Base-by-base conservation (phyloP, 768 basidiomycete genomes). In the Leucocoprinus birnbaumii region DNA sequence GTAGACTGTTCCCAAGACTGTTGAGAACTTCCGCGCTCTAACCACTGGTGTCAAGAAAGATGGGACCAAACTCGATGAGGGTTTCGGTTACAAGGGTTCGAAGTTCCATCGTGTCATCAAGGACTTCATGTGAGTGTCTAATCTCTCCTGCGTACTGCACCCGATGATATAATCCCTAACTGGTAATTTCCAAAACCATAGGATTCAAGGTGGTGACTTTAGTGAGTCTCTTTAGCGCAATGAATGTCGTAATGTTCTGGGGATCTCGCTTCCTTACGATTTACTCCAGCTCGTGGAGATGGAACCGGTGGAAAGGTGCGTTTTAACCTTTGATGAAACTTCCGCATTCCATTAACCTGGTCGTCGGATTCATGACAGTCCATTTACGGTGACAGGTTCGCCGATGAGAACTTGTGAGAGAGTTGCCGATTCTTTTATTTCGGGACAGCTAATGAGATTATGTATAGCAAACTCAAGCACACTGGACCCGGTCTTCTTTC, bases 201-300 rank as follows among this genome's bases (percentile, higher is more conserved):
- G 91, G 91, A 94, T 96, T 63, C 95, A 98, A 75, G 95, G 95
- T 65, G 96, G 96, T 73, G 96, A 98, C 75, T 99, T 98, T 73
- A 97, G 91, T 89, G 69, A 63, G 89, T 82, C 14, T 51, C 14
- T 14, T n/a, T 46, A 14, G 19, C 25, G 7, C 31, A 26, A 38
- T 5, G 21, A 47, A 44, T 22, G n/a, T 37, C 10, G 21, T 44
- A 40, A 8, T n/a, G 9, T 27, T 38, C n/a, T 27, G n/a, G 26
- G 11, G 31, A 26, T 25, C 31, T 41, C n/a, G 5, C 6, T 2
- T 43, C 55, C 10, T 18, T 31, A 57, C 50, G 26, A 41, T 55
- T 62, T 53, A 22, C 31, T 46, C 46, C 54, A 92, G 90, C 91
- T 53, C 78, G 79, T 37, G 89, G 90, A 53, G 91, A 95, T 59